phyloP scores from a whole-genome alignment of 176 grass and related monocot species.

The Metroxylon sagu region DNA sequence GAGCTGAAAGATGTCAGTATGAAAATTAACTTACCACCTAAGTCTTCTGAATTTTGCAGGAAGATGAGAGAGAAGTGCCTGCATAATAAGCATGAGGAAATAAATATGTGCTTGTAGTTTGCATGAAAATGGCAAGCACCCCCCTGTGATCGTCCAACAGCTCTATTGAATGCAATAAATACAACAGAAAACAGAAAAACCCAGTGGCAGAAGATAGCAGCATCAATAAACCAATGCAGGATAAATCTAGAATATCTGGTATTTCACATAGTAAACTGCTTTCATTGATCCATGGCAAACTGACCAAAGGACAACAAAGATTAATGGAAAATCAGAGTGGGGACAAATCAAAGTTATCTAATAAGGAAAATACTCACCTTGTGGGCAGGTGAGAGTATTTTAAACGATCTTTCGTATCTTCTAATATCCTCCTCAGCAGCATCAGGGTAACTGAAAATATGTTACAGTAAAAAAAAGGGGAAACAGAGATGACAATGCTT shows the following conservation, averaged over 20 bases:
- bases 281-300: too few species aligned
- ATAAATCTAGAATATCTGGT: too few species aligned
- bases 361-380: constrained; percentile 47
- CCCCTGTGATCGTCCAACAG: too few species aligned
- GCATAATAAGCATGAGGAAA: constrained; percentile 10
- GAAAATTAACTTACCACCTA: constrained; percentile 57
- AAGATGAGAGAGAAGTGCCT: constrained; percentile 92
- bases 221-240: too few species aligned
- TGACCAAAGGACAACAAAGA: constrained; percentile 4
- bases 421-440: constrained; percentile 70
- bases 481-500: too few species aligned
- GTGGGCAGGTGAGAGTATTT: constrained; percentile 66
- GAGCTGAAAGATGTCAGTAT: background rate
- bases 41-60: constrained; percentile 70
- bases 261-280: too few species aligned
- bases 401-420: constrained; percentile 85
- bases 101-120: too few species aligned
- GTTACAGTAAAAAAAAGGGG: background rate
- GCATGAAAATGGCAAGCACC: too few species aligned
- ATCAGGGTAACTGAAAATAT: constrained; percentile 68
- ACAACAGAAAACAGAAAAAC: too few species aligned
- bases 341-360: constrained; percentile 9
- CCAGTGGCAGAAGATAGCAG: too few species aligned
- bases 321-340: background rate
- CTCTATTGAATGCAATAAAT: too few species aligned